These are phyloP conservation scores for Amphicarpaea edgeworthii DNA, from an alignment of 306 rosid species.

Conservation along the genomic window DNA sequence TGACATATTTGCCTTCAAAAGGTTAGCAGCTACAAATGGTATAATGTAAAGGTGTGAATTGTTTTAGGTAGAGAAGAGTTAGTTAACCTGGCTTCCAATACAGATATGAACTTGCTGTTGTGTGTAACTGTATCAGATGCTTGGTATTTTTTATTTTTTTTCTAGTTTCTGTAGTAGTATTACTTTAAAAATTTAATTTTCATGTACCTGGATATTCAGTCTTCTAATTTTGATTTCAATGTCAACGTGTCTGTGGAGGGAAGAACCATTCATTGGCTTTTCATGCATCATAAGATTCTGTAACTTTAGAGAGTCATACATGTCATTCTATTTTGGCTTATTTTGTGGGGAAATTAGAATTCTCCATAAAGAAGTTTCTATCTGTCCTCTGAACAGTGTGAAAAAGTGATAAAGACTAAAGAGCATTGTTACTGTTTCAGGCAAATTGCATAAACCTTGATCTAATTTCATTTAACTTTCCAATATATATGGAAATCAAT, in stretches of 20 bases:
- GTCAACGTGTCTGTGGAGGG: background rate
- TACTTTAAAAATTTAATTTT: slow-evolving; percentile 19
- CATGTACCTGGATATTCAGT: background rate
- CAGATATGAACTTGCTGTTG: background rate
- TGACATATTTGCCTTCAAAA: slow-evolving; percentile 10
- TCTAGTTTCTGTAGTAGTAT: background rate
- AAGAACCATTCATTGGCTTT: slow-evolving; percentile 8
- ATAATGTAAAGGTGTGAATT: background rate
- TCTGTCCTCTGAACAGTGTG: background rate
- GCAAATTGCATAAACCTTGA: too few relatives aligned
- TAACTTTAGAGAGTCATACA: slow-evolving; percentile 4
- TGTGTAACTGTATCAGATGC: background rate
- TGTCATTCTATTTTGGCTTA: slow-evolving; percentile 21
- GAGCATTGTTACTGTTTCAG: background rate
- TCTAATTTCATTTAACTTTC: too few relatives aligned
- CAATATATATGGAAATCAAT: too few relatives aligned
- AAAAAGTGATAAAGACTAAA: background rate
- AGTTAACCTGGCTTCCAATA: background rate
- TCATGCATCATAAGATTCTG: background rate
- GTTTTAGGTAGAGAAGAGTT: background rate
- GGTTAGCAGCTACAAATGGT: slow-evolving; percentile 30
- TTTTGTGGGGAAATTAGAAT: background rate
- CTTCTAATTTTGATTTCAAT: slow-evolving; percentile 21
- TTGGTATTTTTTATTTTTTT: slow-evolving; percentile 14
- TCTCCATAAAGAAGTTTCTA: background rate